phyloP scores from a whole-genome alignment of 2,329 filamentous ascomycete species.

The Daldinia sp. region DNA sequence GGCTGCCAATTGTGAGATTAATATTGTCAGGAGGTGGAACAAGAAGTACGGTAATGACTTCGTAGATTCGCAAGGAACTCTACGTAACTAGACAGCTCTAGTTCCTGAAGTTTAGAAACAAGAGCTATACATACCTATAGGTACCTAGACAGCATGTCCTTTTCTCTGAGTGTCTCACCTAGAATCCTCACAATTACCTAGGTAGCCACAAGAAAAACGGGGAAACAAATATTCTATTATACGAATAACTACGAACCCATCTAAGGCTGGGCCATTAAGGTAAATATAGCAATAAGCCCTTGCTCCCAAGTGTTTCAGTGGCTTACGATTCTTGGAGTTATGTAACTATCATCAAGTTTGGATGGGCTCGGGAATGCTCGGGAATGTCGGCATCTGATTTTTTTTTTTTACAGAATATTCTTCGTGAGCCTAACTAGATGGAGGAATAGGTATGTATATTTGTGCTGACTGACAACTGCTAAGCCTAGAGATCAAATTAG shows the following conservation, averaged over 20 bases:
- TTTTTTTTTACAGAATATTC: neutral
- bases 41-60: too few relatives aligned
- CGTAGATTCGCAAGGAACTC: too few relatives aligned
- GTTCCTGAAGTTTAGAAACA: too few relatives aligned
- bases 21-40: too few relatives aligned
- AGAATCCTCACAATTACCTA: too few relatives aligned
- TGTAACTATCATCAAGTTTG: neutral
- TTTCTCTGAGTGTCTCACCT: too few relatives aligned
- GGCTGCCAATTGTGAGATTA: neutral
- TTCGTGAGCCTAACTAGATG: neutral
- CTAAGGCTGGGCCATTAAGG: neutral
- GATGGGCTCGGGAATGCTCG: neutral
- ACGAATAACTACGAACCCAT: neutral
- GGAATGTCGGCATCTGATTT: neutral
- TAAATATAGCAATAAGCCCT: neutral
- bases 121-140: too few relatives aligned
- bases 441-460: neutral
- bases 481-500: neutral
- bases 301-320: slow-evolving; percentile 1
- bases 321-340: neutral
- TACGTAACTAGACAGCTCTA: too few relatives aligned
- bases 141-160: too few relatives aligned
- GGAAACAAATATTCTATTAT: neutral
- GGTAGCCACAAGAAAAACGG: neutral
- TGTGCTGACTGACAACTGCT: neutral